Evolutionary conservation across 495 filamentous ascomycete species (phyloP).

Genomic region (Bacidia rubella): DNA sequence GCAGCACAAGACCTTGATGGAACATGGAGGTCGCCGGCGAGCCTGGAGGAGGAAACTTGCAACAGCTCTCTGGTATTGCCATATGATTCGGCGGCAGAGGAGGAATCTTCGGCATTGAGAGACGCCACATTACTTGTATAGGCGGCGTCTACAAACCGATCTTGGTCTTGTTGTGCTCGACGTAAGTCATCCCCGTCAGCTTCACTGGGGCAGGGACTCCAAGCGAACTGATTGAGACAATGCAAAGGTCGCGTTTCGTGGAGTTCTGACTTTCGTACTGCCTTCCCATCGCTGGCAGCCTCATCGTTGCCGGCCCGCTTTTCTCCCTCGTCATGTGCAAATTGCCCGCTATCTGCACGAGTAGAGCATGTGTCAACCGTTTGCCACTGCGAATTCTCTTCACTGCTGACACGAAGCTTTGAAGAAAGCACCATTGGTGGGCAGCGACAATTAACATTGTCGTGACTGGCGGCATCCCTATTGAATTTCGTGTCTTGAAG

Average conservation of each 20-base stretch:
- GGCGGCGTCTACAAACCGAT: not conserved
- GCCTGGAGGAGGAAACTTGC: not conserved
- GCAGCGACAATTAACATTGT: too few species aligned
- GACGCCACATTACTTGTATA: not conserved
- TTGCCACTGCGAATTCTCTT: too few species aligned
- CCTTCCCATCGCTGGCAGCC: not conserved
- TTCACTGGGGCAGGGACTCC: slow-evolving; percentile 5
- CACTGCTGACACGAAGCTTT: too few species aligned
- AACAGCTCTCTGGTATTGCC: slow-evolving; percentile 3
- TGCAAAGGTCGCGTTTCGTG: not conserved
- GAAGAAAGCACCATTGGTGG: too few species aligned
- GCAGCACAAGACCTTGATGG: too few species aligned
- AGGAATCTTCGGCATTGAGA: not conserved
- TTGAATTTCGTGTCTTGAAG: too few species aligned
- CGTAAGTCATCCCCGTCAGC: not conserved
- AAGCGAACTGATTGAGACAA: slow-evolving; percentile 1
- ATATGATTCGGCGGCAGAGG: slow-evolving; percentile 2
- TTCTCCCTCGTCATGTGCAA: not conserved
- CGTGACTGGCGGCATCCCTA: too few species aligned
- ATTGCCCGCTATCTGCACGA: not conserved
- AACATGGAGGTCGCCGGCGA: not conserved
- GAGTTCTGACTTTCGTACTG: too few species aligned
- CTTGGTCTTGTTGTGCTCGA: not conserved
- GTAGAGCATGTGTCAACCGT: not conserved
- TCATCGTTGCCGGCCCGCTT: not conserved